Conservation (phyloP, 768 basidiomycete genomes). For the Termitomyces titanicus region DNA sequence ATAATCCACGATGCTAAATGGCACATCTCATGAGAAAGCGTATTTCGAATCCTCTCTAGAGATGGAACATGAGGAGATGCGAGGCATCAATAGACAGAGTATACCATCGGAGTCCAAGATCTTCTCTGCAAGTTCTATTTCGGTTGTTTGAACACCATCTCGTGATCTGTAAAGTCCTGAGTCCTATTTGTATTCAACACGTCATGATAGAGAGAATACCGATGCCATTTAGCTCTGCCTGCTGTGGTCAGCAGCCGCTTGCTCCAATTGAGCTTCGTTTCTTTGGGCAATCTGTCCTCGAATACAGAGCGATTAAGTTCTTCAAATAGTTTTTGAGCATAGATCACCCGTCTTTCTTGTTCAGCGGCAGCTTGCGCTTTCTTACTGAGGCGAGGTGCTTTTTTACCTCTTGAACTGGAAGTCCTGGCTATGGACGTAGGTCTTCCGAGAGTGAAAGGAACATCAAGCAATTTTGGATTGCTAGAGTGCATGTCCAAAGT, state of each 20-base stretch:
- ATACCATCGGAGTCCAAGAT: constrained; percentile 74
- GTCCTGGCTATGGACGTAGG: not conserved
- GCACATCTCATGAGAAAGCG: constrained; percentile 90
- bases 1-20: constrained; percentile 88
- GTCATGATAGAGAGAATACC: constrained; percentile 30
- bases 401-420: constrained; percentile 1
- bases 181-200: not conserved
- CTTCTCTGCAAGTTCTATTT: constrained; percentile 81
- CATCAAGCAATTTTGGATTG: not conserved
- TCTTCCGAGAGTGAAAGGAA: not conserved
- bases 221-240: constrained; percentile 63
- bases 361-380: constrained; percentile 41
- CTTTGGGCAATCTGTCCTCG: constrained; percentile 44
- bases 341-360: constrained; percentile 40
- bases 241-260: constrained; percentile 65
- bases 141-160: constrained; percentile 54
- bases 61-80: not conserved
- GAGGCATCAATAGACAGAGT: constrained; percentile 6
- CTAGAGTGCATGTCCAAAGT: not conserved
- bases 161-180: constrained; percentile 35
- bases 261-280: constrained; percentile 64
- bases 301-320: constrained; percentile 62
- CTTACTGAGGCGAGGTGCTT: constrained; percentile 25
- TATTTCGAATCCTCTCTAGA: constrained; percentile 75
- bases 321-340: constrained; percentile 56